Conservation (phyloP, 768 basidiomycete species). For the Tephrocybe sp. region DNA sequence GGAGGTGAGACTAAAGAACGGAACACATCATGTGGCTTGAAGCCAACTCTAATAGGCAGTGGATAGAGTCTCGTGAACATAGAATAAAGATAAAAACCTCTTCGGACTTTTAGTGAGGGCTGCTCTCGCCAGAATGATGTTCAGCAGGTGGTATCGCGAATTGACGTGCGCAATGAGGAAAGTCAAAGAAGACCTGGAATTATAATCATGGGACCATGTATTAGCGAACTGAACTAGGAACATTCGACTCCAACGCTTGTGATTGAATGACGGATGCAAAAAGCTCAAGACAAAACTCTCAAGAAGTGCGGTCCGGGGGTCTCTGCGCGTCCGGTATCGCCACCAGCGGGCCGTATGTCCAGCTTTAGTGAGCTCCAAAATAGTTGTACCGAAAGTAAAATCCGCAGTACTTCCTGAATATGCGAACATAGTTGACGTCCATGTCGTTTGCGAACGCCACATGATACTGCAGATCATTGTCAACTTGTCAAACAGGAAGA, state of each 20-base stretch:
- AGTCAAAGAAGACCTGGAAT: background rate
- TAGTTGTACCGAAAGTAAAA: background rate
- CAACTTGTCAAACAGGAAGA: background rate
- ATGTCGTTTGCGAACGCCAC: background rate
- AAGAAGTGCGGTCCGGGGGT: background rate
- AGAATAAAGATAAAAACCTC: background rate
- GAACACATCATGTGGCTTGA: slow-evolving; percentile 40
- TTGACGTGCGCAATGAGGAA: too few species aligned
- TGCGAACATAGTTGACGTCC: background rate
- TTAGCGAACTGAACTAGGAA: background rate
- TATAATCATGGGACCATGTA: background rate
- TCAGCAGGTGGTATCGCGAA: too few species aligned
- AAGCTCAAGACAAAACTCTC: background rate
- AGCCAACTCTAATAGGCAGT: slow-evolving; percentile 30
- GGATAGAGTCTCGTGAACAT: slow-evolving; percentile 1
- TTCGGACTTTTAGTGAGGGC: too few species aligned
- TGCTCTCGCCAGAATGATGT: too few species aligned
- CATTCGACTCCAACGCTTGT: background rate
- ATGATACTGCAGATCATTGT: background rate
- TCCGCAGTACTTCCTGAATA: background rate
- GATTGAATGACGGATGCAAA: background rate
- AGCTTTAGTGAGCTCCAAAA: background rate
- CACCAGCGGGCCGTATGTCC: background rate
- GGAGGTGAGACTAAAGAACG: slow-evolving; percentile 13
- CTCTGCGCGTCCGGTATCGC: background rate